These are phyloP conservation scores for Magnaporthiopsis incrustans DNA, from an alignment of 2,329 filamentous ascomycete genomes.

Conservation along the genomic window DNA sequence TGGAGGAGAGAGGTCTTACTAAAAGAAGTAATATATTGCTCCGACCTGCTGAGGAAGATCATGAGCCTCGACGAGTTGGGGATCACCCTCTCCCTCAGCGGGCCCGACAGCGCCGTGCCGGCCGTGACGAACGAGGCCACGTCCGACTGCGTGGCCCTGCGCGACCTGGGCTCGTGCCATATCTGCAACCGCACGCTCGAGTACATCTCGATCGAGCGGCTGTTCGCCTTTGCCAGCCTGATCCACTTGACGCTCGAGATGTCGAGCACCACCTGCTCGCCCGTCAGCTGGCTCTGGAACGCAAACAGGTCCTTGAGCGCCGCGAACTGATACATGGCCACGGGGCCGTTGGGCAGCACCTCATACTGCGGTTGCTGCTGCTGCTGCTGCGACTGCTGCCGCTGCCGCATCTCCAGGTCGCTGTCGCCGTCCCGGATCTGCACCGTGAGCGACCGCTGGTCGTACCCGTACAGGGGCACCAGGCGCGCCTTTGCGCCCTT, in stretches of 20 bases:
- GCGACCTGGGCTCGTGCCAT: slow-evolving; percentile 19
- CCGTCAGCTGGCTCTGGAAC: slow-evolving; percentile 21
- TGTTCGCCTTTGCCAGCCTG: slow-evolving; percentile 14
- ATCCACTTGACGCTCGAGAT: slow-evolving; percentile 20
- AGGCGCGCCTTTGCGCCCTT: slow-evolving; percentile 20
- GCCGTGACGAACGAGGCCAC: slow-evolving; percentile 20
- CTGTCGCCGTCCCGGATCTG: slow-evolving; percentile 20
- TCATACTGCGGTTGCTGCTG: no score
- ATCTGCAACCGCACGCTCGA: slow-evolving; percentile 20
- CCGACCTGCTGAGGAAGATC: slow-evolving; percentile 19
- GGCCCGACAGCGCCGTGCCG: slow-evolving; percentile 20
- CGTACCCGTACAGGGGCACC: slow-evolving; percentile 21
- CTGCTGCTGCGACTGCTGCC: slow-evolving; percentile 8
- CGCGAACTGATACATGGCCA: slow-evolving; percentile 21
- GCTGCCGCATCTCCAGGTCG: slow-evolving; percentile 10
- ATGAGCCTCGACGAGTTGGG: slow-evolving; percentile 17
- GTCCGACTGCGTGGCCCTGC: slow-evolving; percentile 14
- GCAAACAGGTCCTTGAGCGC: slow-evolving; percentile 17
- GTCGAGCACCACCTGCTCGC: slow-evolving; percentile 21
- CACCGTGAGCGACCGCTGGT: slow-evolving; percentile 18
- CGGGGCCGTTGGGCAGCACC: slow-evolving; percentile 12
- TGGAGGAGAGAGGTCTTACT: slow-evolving; percentile 12
- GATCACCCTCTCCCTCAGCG: slow-evolving; percentile 17
- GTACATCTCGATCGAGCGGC: slow-evolving; percentile 16
- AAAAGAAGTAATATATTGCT: slow-evolving; percentile 21